Base-by-base conservation (phyloP, 139 green algal genomes). In the Diplosphaera chodatii region DNA sequence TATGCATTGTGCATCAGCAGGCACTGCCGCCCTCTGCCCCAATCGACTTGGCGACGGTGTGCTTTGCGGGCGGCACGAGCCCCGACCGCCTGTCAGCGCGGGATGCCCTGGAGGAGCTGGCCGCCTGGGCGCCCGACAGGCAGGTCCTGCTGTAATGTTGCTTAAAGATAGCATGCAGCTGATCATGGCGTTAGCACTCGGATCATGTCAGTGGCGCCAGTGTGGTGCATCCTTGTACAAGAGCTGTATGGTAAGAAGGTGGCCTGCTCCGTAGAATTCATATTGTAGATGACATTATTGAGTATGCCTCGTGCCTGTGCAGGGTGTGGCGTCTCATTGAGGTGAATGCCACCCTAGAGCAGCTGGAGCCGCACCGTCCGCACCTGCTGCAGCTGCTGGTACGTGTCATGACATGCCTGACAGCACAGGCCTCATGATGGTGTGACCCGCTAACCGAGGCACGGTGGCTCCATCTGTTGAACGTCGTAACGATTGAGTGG, bases 21-120 rank as follows among this genome's bases (percentile, higher is more conserved):
- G 23, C 23, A 18, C 32, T 59, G 48, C 48, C 48, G 8, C 8
- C 40, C 0, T 66, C 72, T 6, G 71, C 68, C 1, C 83, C 86
- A 31, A 92, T 96, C 31, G 93, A 98, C 69, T 84, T 98, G 15
- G 79, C 80, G 37, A 97, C 90, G 29, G 79, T 98, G 0, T 97
- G 93, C 72, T 98, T 98, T 79, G 89, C 84, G 15, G 67, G 62
- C 3, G 90, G 88, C 27, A 32, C n/a, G 1, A 90, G 85, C 1
- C 88, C 92, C 1, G 94, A 98, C 81, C 72, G 94, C 0, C 34
- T 81, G 55, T 78, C 92, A 18, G 91, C 90, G 1, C 64, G 79
- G 18, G 72, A 84, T 32, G 91, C 85, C 2, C 66, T 94, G 21
- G 20, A 78, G 27, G 91, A 95, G 84, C 82, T 97, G 25, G 55